Conservation (phyloP, 2,329 filamentous ascomycete species). For the Arthrobotrys sinensis region DNA sequence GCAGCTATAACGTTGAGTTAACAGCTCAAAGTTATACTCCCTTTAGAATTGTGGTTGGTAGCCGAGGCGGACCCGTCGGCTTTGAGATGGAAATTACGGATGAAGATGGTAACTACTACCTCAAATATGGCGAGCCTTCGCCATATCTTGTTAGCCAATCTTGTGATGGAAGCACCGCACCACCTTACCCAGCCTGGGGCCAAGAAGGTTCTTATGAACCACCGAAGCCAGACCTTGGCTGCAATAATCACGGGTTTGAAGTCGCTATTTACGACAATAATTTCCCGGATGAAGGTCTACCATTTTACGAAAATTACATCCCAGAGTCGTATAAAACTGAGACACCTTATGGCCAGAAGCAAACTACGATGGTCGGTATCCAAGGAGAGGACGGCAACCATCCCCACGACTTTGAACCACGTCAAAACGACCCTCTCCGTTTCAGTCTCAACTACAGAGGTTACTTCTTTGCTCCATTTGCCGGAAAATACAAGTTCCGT, state of each 20-base stretch:
- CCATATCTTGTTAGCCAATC: constrained; percentile 4
- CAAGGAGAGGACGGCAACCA: neutral
- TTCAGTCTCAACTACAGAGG: constrained; percentile 17
- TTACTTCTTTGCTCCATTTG: constrained; percentile 14
- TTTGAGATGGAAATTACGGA: neutral
- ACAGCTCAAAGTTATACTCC: neutral
- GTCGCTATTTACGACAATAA: constrained; percentile 16
- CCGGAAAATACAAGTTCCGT: neutral
- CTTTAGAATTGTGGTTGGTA: constrained; percentile 4
- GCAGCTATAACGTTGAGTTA: neutral
- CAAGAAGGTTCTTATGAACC: neutral
- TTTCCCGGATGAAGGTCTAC: neutral
- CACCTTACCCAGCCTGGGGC: constrained; percentile 1
- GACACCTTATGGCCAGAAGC: neutral
- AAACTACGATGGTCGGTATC: constrained; percentile 1
- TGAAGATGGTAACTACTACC: neutral
- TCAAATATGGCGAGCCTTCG: constrained; percentile 12
- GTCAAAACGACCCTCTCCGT: neutral
- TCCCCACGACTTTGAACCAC: neutral
- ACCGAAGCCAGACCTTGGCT: neutral
- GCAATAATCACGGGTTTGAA: neutral
- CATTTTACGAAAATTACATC: neutral
- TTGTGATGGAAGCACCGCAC: neutral
- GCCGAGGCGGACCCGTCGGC: neutral
- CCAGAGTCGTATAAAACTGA: constrained; percentile 10